Percentiles rank a stretch among this genome's conserved stretches.
phyloP scores from a whole-genome alignment of 257 asterid species.

The Schizonepeta tenuifolia region DNA sequence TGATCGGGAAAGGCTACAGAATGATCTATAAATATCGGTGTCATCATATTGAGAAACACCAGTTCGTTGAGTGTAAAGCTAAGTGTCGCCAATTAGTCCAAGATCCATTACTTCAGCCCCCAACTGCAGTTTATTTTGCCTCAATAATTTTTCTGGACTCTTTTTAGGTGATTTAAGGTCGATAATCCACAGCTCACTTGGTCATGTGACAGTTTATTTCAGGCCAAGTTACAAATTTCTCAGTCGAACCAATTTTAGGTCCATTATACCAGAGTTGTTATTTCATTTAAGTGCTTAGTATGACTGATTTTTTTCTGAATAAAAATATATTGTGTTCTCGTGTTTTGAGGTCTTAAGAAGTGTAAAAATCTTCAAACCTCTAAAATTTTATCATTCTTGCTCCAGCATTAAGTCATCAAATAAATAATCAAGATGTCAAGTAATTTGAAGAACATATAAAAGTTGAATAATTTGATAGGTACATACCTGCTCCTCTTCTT shows the following conservation, averaged over 20 bases:
- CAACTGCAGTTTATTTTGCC: neutral
- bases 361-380: neutral
- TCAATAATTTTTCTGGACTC: neutral
- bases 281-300: neutral
- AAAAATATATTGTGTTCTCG: neutral
- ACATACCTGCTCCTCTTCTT: conserved; percentile 86
- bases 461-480: conserved; percentile 18
- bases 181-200: neutral
- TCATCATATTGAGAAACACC: neutral
- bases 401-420: conserved; percentile 13
- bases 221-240: neutral
- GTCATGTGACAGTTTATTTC: neutral
- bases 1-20: neutral
- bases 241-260: neutral
- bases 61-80: neutral
- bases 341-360: neutral
- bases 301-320: neutral
- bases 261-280: neutral
- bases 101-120: neutral
- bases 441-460: conserved; percentile 7
- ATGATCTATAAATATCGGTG: neutral
- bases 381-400: neutral
- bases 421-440: conserved; percentile 1
- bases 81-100: neutral
- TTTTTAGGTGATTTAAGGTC: neutral